Base-by-base conservation (phyloP, 768 basidiomycete species). In the Podaxis sp. region DNA sequence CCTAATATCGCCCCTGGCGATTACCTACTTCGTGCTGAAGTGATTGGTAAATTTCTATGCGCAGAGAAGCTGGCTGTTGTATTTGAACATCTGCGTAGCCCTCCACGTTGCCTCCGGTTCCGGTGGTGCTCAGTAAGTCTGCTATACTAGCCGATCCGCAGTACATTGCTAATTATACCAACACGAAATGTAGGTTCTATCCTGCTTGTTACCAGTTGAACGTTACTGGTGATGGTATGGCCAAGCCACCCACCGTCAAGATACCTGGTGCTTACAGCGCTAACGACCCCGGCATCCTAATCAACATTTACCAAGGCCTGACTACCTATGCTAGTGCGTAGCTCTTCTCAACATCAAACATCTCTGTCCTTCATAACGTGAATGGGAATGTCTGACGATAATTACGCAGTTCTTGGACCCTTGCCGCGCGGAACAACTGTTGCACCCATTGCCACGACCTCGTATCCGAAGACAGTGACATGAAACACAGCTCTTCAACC, bases 401-500 rank as follows among this genome's bases (percentile, higher is more conserved):
- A 25, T 56, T 53, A 18, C 11, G 21, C 52, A 79, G 78, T 82
- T 63, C 81, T 80, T 38, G 81, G 81, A 55, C 81, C 81, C 2
- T 68, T 74, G 14, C 77, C 79, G 0, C 81, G 78, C 65, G 77
- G 71, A 28, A 71, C 71, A 21, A 60, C 77, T 18, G 73, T 74
- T 16, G 71, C 78, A 5, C 55, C 78, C 5, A 72, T 79, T 27
- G 81, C 77, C 11, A 71, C 71, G 18, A 79, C 79, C 23, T 59
- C 77, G 2, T 82, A 66, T 62, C 78, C 79, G 13, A 77, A 77
- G 3, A 77, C 79, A 25, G 79, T 80, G 14, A 81, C 79, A 16
- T 82, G 79, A 79, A 78, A 79, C 70, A 81, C 80, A 10, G 76
- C 76, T 2, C 68, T 71, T 10, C 80, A 81, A 65, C 80, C 82